Evolutionary conservation across 495 filamentous ascomycete genomes (phyloP), one percentile per base, ranked within the genome.

Genomic region (Lophium mytilinum): DNA sequence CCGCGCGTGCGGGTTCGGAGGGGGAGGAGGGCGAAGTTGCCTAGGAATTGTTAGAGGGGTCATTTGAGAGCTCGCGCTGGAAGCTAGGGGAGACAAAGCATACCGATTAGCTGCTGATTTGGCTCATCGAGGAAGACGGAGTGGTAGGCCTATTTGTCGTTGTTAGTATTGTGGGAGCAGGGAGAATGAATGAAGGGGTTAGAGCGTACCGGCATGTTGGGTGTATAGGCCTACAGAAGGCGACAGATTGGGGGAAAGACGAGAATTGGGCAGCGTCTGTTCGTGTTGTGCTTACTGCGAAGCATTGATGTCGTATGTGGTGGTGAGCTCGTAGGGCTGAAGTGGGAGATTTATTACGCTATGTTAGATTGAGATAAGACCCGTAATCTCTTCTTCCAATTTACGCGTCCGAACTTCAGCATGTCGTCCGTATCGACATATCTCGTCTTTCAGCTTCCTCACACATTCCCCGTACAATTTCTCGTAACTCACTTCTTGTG

Each of bases 21-120:
- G 3, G 92, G 90, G 58, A 96, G 83, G 65, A 97, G 84, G 37
- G 93, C 89, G 72, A 97, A 89, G 79, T 95, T 96, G 64, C 92
- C 91, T 81, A 63, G 52, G 21, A 33, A 9, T 21, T 9, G 19
- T 19, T 37, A 42, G 34, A 17, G 18, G 9, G 50, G 21, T 50
- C 33, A 15, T n/a, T 24, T 40, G 54, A 58, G 65, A 62, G 64
- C 59, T 59, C 41, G 19, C 14, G 34, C 8, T 37, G 9, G 24
- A 49, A 40, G 47, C 19, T 21, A 50, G 63, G 71, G 30, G 52
- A 60, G 63, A 68, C 35, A 15, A 1, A 21, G 18, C 10, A 50
- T 77, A 83, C 81, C 82, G 64, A 85, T 84, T 66, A 84, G 64
- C 52, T 80, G 80, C 64, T 85, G 82, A 70, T 84, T 80, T 48